Evolutionary conservation across 768 basidiomycete genomes (phyloP).

Genomic region (Serpula lacrymans): DNA sequence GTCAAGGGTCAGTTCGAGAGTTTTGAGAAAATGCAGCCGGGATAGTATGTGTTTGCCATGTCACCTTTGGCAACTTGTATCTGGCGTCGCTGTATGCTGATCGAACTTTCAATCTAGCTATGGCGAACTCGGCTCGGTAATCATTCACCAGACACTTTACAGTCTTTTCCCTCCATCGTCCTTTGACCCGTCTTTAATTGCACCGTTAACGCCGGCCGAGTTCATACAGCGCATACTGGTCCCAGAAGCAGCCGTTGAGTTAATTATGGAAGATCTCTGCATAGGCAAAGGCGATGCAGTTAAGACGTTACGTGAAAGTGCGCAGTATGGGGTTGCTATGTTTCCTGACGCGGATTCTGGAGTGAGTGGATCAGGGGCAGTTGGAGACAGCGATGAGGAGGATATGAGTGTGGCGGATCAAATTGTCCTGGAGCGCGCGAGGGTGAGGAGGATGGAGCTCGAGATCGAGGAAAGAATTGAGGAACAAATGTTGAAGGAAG

Average conservation of each 20-base stretch:
- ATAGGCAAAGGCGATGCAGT: slow-evolving; percentile 49
- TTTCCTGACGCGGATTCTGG: slow-evolving; percentile 63
- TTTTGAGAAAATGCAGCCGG: slow-evolving; percentile 82
- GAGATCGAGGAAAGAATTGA: slow-evolving; percentile 39
- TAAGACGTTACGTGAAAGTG: slow-evolving; percentile 66
- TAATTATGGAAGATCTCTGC: slow-evolving; percentile 77
- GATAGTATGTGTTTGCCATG: slow-evolving; percentile 65
- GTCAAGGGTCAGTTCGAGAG: slow-evolving; percentile 72
- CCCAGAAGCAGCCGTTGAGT: slow-evolving; percentile 76
- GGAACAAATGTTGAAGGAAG: slow-evolving; percentile 20
- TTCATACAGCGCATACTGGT: slow-evolving; percentile 86
- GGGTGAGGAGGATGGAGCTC: slow-evolving; percentile 36
- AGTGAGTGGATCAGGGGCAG: slow-evolving; percentile 20
- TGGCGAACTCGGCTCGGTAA: slow-evolving; percentile 78
- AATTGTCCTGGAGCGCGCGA: slow-evolving; percentile 43
- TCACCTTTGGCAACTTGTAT: background rate
- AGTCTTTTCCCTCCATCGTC: slow-evolving; percentile 66
- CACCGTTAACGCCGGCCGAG: slow-evolving; percentile 68
- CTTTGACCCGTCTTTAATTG: slow-evolving; percentile 49
- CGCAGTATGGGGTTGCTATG: slow-evolving; percentile 81
- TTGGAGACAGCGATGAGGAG: slow-evolving; percentile 33
- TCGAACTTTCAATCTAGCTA: slow-evolving; percentile 49
- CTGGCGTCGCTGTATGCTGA: background rate
- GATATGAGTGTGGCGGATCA: slow-evolving; percentile 33
- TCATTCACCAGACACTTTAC: slow-evolving; percentile 75